Conservation (phyloP, 805 yeast genomes). For the Ogataea populi-albae region DNA sequence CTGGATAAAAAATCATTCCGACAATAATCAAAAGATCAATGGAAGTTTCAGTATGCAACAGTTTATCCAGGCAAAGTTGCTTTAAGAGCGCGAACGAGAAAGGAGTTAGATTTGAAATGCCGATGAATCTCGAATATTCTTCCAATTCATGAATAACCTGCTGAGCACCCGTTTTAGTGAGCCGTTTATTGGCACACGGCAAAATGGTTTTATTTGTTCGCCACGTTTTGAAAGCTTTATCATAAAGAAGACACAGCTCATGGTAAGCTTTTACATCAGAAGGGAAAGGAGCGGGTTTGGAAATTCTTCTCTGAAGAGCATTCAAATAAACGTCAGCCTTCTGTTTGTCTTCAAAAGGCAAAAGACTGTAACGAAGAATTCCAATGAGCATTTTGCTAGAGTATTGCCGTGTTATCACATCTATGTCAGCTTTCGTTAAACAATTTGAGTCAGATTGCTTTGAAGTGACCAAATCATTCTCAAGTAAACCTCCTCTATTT, state of each 20-base stretch:
- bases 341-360: conserved; percentile 1
- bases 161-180: not conserved
- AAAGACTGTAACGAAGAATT: not conserved
- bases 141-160: not conserved
- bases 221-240: not conserved
- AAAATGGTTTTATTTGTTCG: not conserved
- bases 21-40: conserved; percentile 1
- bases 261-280: not conserved
- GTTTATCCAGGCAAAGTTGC: not conserved
- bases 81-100: not conserved
- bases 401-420: not conserved
- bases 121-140: not conserved
- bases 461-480: no score
- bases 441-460: no score
- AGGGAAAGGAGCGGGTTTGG: no score
- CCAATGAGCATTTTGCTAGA: not conserved
- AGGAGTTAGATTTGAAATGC: not conserved
- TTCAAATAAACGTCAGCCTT: not conserved
- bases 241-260: not conserved
- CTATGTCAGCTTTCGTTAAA: not conserved
- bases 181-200: not conserved
- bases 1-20: conserved; percentile 1
- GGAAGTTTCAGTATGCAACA: not conserved
- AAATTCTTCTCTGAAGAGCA: no score
- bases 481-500: conserved; percentile 6